Percentiles rank a stretch among this genome's conserved stretches.
phyloP scores from a whole-genome alignment of 257 asterid species.

The Ocimum tenuiflorum region DNA sequence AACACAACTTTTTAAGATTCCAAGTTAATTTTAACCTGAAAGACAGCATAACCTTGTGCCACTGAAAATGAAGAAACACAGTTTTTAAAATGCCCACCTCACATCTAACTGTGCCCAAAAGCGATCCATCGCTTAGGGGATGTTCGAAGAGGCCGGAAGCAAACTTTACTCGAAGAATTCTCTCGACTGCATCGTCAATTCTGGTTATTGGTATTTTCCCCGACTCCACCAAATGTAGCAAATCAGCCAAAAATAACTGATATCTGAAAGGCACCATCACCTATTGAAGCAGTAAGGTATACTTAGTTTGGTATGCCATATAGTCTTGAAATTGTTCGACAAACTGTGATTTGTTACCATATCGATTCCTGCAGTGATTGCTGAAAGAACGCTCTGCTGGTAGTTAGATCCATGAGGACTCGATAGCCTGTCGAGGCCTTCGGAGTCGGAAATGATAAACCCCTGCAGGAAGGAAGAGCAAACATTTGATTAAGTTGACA shows the following conservation, averaged over 20 bases:
- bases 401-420: constrained; percentile 64
- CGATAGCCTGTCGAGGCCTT: constrained; percentile 72
- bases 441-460: constrained; percentile 69
- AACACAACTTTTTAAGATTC: neutral
- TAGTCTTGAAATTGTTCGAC: neutral
- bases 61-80: neutral
- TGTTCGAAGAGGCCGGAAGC: constrained; percentile 70
- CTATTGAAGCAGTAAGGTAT: constrained; percentile 28
- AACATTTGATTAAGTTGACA: neutral
- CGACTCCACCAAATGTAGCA: constrained; percentile 52
- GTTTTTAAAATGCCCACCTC: constrained; percentile 35
- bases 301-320: neutral
- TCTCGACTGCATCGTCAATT: constrained; percentile 78
- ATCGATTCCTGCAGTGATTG: constrained; percentile 72
- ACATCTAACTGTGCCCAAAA: constrained; percentile 54
- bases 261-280: constrained; percentile 78
- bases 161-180: constrained; percentile 76
- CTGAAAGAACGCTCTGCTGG: constrained; percentile 47
- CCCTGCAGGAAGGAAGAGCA: constrained; percentile 38
- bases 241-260: constrained; percentile 47
- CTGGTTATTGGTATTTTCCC: constrained; percentile 59
- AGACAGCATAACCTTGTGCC: neutral
- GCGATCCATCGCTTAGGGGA: constrained; percentile 51
- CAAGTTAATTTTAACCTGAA: neutral
- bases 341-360: constrained; percentile 40